Conservation (phyloP, 495 filamentous ascomycete genomes). For the Penicillium soppii region DNA sequence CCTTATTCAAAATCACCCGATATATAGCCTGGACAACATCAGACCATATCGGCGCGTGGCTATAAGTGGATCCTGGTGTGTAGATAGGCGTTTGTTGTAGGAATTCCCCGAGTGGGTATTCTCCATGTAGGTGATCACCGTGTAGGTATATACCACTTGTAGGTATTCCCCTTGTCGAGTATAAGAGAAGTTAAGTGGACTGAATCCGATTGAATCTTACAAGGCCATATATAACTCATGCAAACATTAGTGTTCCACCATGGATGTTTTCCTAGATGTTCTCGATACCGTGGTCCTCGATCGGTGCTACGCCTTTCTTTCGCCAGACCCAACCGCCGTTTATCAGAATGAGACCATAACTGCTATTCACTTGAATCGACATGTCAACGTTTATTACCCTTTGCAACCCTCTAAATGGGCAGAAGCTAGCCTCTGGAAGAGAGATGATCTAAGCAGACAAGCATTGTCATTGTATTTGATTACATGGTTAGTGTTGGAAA, state of each 20-base stretch:
- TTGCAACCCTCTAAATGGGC: conserved; percentile 63
- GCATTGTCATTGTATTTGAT: conserved; percentile 63
- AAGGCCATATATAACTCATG: not conserved
- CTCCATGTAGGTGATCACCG: not conserved
- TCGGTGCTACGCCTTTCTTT: conserved; percentile 60
- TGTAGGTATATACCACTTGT: conserved; percentile 2
- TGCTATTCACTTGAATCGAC: conserved; percentile 15
- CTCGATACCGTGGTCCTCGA: conserved; percentile 71
- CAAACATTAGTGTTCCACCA: conserved; percentile 30
- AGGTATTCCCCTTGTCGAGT: not conserved
- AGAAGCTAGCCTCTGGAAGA: conserved; percentile 63
- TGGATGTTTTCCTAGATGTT: conserved; percentile 78
- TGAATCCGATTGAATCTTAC: not conserved
- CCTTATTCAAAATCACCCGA: too few relatives aligned
- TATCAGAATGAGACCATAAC: conserved; percentile 14
- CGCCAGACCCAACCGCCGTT: conserved; percentile 48
- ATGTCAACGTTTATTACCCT: conserved; percentile 55
- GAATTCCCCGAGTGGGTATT: not conserved
- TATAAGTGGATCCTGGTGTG: not conserved
- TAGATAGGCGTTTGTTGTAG: not conserved
- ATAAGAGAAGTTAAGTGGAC: not conserved
- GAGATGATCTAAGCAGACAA: conserved; percentile 69
- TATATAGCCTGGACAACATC: too few relatives aligned
- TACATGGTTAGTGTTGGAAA: conserved; percentile 55
- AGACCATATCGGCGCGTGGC: not conserved